Base-by-base conservation (phyloP, 495 filamentous ascomycete species). In the Podospora sp. region DNA sequence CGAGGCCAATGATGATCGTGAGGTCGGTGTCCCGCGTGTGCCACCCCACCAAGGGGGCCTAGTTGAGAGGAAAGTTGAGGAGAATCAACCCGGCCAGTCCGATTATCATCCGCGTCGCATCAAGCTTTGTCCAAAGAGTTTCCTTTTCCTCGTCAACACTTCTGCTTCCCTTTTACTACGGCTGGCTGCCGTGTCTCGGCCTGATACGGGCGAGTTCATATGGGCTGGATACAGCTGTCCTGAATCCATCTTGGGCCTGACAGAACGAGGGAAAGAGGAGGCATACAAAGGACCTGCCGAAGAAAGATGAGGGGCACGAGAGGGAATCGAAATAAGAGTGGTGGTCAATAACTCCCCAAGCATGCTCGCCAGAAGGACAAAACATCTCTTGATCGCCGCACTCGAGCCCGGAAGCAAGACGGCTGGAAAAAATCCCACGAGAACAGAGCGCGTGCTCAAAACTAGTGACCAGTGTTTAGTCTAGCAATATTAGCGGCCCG, bases 1-100 rank as follows among this genome's bases (percentile, higher is more conserved):
- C 18, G 61, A 88, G 61, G 1, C 88, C 85, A 25, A 88, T 62
- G 40, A 87, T 80, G 11, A 92, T 77, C 6, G 83, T 70, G 1
- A 81, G 76, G 68, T 85, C 86, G 27, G 76, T 77, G 60, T 88
- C 85, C 0, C 83, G 79, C 20, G 77, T 78, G 22, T 64, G 57
- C 89, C 88, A 92, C 4, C 86, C 86, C 3, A 85, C 84, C 11
- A 83, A 68, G 2, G 86, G 77, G 0, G 79, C 88, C 69, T 89
- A 86, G 67, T 89, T 90, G 82, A 81, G 85, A 0, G 85, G 79
- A 66, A 88, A 83, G 71, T 87, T 86, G 73, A 88, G 68, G 6
- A 90, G 75, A 2, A 89, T 73, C 27, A 91, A 75, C 21, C 77
- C 85, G 3, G 77, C 66, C 9, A 90, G 81, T 18, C 88, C 88